These are phyloP conservation scores for Ceratocystis albifundus DNA, from an alignment of 2,329 filamentous ascomycete species.

Conservation along the genomic window DNA sequence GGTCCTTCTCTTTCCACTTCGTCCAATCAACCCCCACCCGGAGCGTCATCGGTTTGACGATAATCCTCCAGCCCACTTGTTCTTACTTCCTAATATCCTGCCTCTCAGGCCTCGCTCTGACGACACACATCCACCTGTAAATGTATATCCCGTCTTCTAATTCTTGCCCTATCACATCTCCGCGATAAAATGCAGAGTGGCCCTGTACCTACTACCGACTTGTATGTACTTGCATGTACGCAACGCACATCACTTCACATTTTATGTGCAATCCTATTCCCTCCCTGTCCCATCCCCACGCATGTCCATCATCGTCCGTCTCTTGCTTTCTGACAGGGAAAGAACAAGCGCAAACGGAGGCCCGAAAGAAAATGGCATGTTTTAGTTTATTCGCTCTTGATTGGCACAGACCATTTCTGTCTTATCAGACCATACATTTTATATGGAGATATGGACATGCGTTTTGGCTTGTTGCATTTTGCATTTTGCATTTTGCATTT, in stretches of 20 bases:
- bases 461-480: neutral
- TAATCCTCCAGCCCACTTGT: neutral
- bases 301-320: neutral
- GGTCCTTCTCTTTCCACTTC: neutral
- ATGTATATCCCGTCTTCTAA: neutral
- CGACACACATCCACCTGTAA: neutral
- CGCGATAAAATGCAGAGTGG: too few species aligned
- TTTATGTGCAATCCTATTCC: neutral
- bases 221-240: neutral
- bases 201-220: neutral
- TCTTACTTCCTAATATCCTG: neutral
- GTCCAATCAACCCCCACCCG: neutral
- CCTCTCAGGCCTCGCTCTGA: neutral
- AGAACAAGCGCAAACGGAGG: constrained; percentile 10
- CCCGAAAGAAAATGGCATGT: constrained; percentile 1
- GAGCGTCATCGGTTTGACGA: constrained; percentile 3
- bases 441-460: constrained; percentile 6
- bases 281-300: neutral
- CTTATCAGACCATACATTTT: constrained; percentile 9
- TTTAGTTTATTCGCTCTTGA: constrained; percentile 5
- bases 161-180: neutral
- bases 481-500: too few species aligned
- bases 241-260: constrained; percentile 9
- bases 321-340: neutral
- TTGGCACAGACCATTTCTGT: constrained; percentile 3